Percentiles rank a stretch among this genome's conserved stretches.
Evolutionary conservation across 192 early-diverging fungal species (phyloP).

Genomic region (Diversispora epigaea): DNA sequence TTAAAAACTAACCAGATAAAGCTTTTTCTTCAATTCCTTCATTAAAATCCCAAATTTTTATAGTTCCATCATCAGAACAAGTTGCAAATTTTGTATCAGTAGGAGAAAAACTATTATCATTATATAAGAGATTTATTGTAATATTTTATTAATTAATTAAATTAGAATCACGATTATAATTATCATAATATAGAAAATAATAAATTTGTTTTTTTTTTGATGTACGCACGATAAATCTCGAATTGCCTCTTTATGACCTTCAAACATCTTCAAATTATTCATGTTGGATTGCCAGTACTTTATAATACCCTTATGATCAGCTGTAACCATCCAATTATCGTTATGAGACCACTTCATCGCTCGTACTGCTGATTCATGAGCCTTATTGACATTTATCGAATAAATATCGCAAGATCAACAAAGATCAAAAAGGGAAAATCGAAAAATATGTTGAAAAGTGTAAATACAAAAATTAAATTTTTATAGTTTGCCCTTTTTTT

Average conservation of each 20-base stretch:
- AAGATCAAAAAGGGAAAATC: background rate
- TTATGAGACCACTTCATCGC: slow-evolving; percentile 97
- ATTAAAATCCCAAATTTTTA: slow-evolving; percentile 97
- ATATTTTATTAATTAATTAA: background rate
- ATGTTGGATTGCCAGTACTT: slow-evolving; percentile 99
- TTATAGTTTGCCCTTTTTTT: background rate
- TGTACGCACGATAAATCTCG: slow-evolving; percentile 73
- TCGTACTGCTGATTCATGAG: slow-evolving; percentile 92
- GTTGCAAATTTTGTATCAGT: slow-evolving; percentile 92
- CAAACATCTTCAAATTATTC: slow-evolving; percentile 86
- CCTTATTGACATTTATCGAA: slow-evolving; percentile 41
- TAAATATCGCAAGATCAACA: slow-evolving; percentile 7
- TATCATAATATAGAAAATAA: background rate
- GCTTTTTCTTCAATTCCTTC: slow-evolving; percentile 76
- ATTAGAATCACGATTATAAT: background rate
- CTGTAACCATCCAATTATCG: slow-evolving; percentile 92
- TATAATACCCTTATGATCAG: slow-evolving; percentile 86
- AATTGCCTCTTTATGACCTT: slow-evolving; percentile 85
- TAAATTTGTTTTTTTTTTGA: background rate
- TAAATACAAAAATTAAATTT: background rate
- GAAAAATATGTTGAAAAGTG: background rate
- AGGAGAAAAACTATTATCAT: slow-evolving; percentile 74
- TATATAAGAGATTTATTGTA: too few species aligned
- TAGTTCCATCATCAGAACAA: slow-evolving; percentile 90
- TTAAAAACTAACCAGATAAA: slow-evolving; percentile 53